Conservation (phyloP, 1,139 yeast species). For the Hyphopichia pseudoburtonii region DNA sequence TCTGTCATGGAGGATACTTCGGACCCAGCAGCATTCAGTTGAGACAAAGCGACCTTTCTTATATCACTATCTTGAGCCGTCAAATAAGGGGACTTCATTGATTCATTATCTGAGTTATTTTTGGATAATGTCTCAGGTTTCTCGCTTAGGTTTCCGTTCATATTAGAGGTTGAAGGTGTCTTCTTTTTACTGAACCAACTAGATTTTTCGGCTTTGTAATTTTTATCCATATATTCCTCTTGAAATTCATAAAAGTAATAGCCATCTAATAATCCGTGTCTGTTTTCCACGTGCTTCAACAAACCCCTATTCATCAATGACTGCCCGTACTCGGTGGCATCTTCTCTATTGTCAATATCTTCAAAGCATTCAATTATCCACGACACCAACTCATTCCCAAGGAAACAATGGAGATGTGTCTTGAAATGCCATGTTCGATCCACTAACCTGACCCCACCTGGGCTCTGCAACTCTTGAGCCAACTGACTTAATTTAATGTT, state of each 20-base stretch:
- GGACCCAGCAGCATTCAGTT: conserved; percentile 22
- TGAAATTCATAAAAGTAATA: conserved; percentile 82
- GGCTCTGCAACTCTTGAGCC: conserved; percentile 67
- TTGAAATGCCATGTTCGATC: conserved; percentile 94
- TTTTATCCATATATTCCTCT: conserved; percentile 51
- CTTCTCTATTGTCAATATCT: conserved; percentile 79
- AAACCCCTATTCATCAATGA: conserved; percentile 67
- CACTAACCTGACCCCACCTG: conserved; percentile 53
- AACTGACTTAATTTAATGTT: conserved; percentile 42
- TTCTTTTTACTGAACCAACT: conserved; percentile 38
- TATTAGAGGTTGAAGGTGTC: conserved; percentile 6
- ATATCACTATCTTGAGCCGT: conserved; percentile 22
- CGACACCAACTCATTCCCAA: conserved; percentile 81
- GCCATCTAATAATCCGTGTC: conserved; percentile 88
- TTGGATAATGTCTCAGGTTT: conserved; percentile 12
- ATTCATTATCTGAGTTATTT: conserved; percentile 30
- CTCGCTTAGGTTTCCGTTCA: conserved; percentile 7
- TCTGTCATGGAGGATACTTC: conserved; percentile 38
- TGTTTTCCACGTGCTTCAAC: conserved; percentile 75
- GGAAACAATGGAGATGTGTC: conserved; percentile 71
- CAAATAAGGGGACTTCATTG: conserved; percentile 26
- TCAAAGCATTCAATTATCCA: conserved; percentile 81
- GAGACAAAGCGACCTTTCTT: conserved; percentile 21
- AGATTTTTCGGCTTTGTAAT: conserved; percentile 18
- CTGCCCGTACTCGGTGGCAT: conserved; percentile 80